These are phyloP conservation scores for Aspergillus uvarum DNA, from an alignment of 2,329 filamentous ascomycete genomes.

Conservation along the genomic window DNA sequence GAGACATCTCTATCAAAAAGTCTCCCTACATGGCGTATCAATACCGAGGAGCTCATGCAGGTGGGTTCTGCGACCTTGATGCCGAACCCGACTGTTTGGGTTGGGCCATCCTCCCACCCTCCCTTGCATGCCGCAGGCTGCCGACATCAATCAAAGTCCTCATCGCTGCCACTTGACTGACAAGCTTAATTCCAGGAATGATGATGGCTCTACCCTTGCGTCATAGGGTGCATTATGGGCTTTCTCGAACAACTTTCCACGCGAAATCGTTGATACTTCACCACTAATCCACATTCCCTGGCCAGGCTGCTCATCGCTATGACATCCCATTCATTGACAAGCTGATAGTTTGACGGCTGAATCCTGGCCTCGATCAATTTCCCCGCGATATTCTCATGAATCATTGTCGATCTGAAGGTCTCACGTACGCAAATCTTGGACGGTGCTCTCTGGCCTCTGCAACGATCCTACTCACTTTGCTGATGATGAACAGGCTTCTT, in stretches of 20 bases:
- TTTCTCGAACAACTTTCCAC: slow-evolving; percentile 5
- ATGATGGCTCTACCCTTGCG: slow-evolving; percentile 3
- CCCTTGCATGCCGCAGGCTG: slow-evolving; percentile 8
- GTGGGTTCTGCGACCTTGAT: slow-evolving; percentile 1
- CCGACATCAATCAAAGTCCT: slow-evolving; percentile 2
- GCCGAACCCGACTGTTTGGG: slow-evolving; percentile 7
- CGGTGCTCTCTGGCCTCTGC: background rate
- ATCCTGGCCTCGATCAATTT: background rate
- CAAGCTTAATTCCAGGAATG: slow-evolving; percentile 8
- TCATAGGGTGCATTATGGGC: slow-evolving; percentile 1
- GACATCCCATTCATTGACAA: background rate
- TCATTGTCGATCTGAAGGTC: background rate
- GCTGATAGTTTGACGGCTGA: background rate
- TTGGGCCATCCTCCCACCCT: slow-evolving; percentile 4
- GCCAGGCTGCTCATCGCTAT: background rate
- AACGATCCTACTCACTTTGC: background rate
- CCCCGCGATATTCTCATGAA: background rate
- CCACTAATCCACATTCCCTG: background rate
- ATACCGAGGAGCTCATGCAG: background rate
- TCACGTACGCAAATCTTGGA: background rate
- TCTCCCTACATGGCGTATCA: background rate
- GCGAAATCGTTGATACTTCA: background rate
- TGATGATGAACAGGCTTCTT: background rate
- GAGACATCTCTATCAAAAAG: background rate
- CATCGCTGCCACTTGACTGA: background rate